A percentile compares a stretch with the other conserved stretches of the same genome.
These are phyloP conservation scores for Entophlyctis helioformis DNA, from an alignment of 192 early-diverging fungal species.

Conservation along the genomic window DNA sequence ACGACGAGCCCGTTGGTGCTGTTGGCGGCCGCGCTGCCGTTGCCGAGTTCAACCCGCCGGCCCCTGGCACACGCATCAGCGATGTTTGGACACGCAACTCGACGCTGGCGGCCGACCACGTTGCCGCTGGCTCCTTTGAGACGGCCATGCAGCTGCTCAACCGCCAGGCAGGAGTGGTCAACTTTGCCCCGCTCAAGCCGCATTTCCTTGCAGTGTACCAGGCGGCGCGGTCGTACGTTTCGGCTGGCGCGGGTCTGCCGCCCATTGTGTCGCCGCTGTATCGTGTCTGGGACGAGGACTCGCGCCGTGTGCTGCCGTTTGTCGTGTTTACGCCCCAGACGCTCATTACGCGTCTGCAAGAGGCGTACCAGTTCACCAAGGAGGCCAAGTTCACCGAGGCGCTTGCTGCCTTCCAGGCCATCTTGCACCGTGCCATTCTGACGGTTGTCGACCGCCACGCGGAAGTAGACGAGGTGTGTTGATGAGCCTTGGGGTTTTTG, in stretches of 20 bases:
- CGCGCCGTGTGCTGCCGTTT: slow-evolving; percentile 40
- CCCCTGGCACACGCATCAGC: slow-evolving; percentile 56
- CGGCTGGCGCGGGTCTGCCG: slow-evolving; percentile 45
- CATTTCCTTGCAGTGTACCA: slow-evolving; percentile 78
- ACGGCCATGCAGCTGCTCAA: slow-evolving; percentile 88
- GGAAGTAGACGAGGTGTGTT: slow-evolving; percentile 73
- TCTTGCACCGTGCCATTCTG: slow-evolving; percentile 72
- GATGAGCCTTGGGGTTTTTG: too few species aligned
- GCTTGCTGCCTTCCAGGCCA: slow-evolving; percentile 54
- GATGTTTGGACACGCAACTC: slow-evolving; percentile 81
- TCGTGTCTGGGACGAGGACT: slow-evolving; percentile 40
- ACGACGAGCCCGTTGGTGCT: slow-evolving; percentile 46
- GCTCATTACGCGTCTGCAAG: slow-evolving; percentile 63
- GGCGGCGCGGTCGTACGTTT: slow-evolving; percentile 53
- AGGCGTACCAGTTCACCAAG: slow-evolving; percentile 71
- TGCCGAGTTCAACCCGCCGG: slow-evolving; percentile 59
- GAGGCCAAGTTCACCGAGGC: slow-evolving; percentile 72
- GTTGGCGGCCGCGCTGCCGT: slow-evolving; percentile 33
- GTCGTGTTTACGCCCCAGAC: slow-evolving; percentile 41
- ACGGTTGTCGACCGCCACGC: slow-evolving; percentile 48
- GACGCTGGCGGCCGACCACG: slow-evolving; percentile 76
- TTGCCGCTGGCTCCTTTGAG: slow-evolving; percentile 91
- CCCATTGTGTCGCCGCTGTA: slow-evolving; percentile 59
- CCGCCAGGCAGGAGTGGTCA: slow-evolving; percentile 80
- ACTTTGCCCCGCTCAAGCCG: slow-evolving; percentile 86